Conservation (phyloP, 148 eudicot genomes). For the Fagopyrum tataricum region DNA sequence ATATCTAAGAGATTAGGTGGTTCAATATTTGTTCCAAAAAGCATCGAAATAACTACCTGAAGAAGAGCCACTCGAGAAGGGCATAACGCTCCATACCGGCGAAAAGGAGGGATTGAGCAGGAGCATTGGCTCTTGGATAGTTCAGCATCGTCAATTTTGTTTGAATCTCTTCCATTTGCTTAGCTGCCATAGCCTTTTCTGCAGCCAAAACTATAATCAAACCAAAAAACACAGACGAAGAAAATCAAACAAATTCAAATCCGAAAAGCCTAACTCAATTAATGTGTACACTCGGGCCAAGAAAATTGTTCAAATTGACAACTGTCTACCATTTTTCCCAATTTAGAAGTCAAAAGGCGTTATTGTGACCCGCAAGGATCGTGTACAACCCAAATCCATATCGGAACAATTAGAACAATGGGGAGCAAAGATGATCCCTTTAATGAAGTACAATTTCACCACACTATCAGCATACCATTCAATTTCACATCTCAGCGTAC, state of each 20-base stretch:
- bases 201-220: not conserved
- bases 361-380: too few species aligned
- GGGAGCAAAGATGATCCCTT: too few species aligned
- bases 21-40: not conserved
- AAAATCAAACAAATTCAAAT: not conserved
- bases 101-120: constrained; percentile 91
- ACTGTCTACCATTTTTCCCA: not conserved
- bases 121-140: constrained; percentile 83
- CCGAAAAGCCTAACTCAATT: not conserved
- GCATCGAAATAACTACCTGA: constrained; percentile 41
- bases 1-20: not conserved
- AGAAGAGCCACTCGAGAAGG: constrained; percentile 98
- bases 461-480: too few species aligned
- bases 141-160: constrained; percentile 67
- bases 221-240: not conserved
- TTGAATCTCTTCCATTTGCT: constrained; percentile 95
- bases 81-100: constrained; percentile 99
- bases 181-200: constrained; percentile 51
- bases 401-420: too few species aligned
- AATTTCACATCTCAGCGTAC: too few species aligned
- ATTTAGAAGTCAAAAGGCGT: too few species aligned
- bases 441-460: too few species aligned
- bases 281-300: not conserved
- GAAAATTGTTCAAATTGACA: not conserved
- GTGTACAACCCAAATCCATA: too few species aligned